These are phyloP conservation scores for Endocalyx cinctus DNA, from an alignment of 2,329 filamentous ascomycete species.

Conservation along the genomic window DNA sequence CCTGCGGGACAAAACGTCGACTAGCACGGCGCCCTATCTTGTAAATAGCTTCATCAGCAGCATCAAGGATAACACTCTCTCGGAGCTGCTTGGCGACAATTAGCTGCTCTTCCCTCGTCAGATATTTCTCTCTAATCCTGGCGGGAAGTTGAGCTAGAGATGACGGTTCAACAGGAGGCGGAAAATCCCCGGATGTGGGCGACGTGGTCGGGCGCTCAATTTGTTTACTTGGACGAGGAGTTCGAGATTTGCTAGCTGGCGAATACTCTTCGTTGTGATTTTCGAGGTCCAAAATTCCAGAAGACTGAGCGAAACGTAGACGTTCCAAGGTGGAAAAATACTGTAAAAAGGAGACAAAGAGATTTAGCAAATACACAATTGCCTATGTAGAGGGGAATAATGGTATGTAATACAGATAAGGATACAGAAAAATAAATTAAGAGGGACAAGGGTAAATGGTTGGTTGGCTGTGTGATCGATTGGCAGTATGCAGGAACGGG, in stretches of 20 bases:
- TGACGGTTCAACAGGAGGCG: slow-evolving; percentile 48
- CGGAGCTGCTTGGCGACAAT: slow-evolving; percentile 47
- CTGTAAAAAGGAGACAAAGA: slow-evolving; percentile 26
- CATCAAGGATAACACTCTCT: slow-evolving; percentile 50
- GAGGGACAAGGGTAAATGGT: slow-evolving; percentile 17
- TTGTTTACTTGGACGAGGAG: slow-evolving; percentile 2
- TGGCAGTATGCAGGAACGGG: too few species aligned
- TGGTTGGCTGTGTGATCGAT: too few species aligned
- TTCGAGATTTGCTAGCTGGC: slow-evolving; percentile 7
- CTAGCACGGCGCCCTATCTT: slow-evolving; percentile 35
- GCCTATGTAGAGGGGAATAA: background rate
- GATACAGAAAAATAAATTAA: slow-evolving; percentile 6
- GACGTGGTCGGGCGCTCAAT: slow-evolving; percentile 14
- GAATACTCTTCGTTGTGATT: slow-evolving; percentile 3
- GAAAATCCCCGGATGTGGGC: slow-evolving; percentile 12
- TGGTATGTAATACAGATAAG: slow-evolving; percentile 1
- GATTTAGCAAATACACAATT: slow-evolving; percentile 14
- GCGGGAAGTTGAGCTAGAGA: slow-evolving; percentile 64
- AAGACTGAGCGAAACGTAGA: slow-evolving; percentile 50
- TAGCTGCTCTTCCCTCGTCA: slow-evolving; percentile 62
- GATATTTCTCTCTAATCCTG: slow-evolving; percentile 61
- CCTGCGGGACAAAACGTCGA: slow-evolving; percentile 27
- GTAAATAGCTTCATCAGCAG: slow-evolving; percentile 49
- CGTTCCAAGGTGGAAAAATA: slow-evolving; percentile 59
- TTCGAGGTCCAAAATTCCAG: slow-evolving; percentile 18